Evolutionary conservation across 139 green algal species (phyloP).

Genomic region (Chlamydomonas urium): DNA sequence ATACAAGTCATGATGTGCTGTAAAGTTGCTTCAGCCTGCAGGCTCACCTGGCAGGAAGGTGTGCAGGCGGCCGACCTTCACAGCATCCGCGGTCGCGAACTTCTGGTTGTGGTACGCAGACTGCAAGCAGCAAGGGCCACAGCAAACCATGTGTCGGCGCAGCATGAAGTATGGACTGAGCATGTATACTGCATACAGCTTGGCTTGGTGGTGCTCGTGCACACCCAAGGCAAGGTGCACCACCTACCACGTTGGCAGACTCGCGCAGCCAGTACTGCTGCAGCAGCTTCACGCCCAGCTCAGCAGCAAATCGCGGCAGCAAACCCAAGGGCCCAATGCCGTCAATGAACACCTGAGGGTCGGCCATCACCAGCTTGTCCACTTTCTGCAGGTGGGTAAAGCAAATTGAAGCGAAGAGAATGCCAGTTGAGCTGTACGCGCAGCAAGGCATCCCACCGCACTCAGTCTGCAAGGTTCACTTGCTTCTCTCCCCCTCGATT

Average conservation of each 20-base stretch:
- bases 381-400: slow-evolving; percentile 51
- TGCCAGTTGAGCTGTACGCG: no score
- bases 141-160: no score
- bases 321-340: slow-evolving; percentile 72
- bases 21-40: no score
- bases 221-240: no score
- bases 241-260: slow-evolving; percentile 65
- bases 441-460: no score
- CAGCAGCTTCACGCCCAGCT: slow-evolving; percentile 68
- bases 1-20: no score
- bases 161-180: no score
- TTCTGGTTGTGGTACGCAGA: slow-evolving; percentile 63
- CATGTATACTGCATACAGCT: no score
- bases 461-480: no score
- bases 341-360: slow-evolving; percentile 82
- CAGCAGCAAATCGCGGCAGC: slow-evolving; percentile 56
- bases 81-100: slow-evolving; percentile 77
- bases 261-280: slow-evolving; percentile 58
- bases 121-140: no score
- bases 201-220: no score
- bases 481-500: no score
- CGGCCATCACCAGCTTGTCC: slow-evolving; percentile 68
- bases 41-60: slow-evolving; percentile 62
- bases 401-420: not conserved
- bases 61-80: slow-evolving; percentile 75